Evolutionary conservation across 257 asterid species (phyloP).

Genomic region (Rauvolfia tetraphylla): DNA sequence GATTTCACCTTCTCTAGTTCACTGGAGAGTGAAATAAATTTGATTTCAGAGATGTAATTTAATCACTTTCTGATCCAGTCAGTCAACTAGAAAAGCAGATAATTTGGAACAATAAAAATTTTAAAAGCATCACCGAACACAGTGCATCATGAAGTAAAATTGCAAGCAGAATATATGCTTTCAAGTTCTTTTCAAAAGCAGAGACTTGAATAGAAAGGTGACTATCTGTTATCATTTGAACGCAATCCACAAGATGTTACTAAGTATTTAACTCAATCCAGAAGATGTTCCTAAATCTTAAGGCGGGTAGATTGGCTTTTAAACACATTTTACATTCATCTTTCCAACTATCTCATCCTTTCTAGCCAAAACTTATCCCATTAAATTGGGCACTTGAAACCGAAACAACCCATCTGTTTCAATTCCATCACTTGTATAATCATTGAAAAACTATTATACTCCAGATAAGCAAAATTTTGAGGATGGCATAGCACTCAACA

Average conservation of each 20-base stretch:
- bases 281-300: too few species aligned
- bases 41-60: constrained; percentile 17
- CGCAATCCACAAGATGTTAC: not conserved
- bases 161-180: not conserved
- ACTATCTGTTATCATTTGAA: not conserved
- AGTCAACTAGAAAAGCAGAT: not conserved
- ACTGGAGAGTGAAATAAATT: constrained; percentile 38
- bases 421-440: not conserved
- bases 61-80: not conserved
- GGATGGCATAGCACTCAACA: not conserved
- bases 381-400: not conserved
- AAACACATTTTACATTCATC: not conserved
- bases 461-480: too few species aligned
- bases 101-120: not conserved
- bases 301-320: not conserved
- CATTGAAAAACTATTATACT: not conserved
- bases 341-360: not conserved
- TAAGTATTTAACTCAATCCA: too few species aligned
- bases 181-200: not conserved
- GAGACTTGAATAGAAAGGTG: not conserved
- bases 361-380: not conserved
- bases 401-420: not conserved
- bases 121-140: not conserved
- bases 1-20: constrained; percentile 91
- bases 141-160: not conserved